phyloP scores from a whole-genome alignment of 192 early-diverging fungal genomes.

The Coemansia erecta region DNA sequence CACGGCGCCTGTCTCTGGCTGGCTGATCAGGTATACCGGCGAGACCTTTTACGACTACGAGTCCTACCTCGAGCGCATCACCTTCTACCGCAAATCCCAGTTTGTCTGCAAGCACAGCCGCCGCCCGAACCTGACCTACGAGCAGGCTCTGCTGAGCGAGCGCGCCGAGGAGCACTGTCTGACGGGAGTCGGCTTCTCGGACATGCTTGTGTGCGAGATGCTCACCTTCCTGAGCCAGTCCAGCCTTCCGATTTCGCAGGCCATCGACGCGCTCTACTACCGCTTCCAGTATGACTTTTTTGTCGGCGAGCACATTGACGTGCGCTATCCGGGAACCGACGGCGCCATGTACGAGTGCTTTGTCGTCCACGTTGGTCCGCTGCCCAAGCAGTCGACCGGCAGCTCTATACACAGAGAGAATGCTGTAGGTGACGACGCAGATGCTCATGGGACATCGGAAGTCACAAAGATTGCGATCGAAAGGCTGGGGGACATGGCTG shows the following conservation, averaged over 20 bases:
- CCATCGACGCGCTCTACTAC: slow-evolving; percentile 37
- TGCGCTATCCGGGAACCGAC: slow-evolving; percentile 39
- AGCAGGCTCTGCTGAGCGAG: slow-evolving; percentile 78
- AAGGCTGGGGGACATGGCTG: slow-evolving; percentile 21
- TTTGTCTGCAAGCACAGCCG: slow-evolving; percentile 83
- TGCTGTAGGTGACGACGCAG: not conserved
- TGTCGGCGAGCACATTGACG: slow-evolving; percentile 45
- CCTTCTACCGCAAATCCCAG: slow-evolving; percentile 65
- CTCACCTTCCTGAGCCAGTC: slow-evolving; percentile 47
- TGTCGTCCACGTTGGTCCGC: slow-evolving; percentile 22
- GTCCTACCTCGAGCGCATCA: slow-evolving; percentile 64
- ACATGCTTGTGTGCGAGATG: slow-evolving; percentile 46
- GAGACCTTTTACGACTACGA: slow-evolving; percentile 57
- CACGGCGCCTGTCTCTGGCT: slow-evolving; percentile 13
- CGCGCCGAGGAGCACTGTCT: slow-evolving; percentile 59
- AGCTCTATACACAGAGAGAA: not conserved
- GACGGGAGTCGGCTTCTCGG: slow-evolving; percentile 78
- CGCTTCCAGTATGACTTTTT: slow-evolving; percentile 47
- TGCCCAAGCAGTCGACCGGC: slow-evolving; percentile 14
- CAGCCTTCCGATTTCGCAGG: slow-evolving; percentile 27
- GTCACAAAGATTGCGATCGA: slow-evolving; percentile 21
- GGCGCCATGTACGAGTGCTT: slow-evolving; percentile 50
- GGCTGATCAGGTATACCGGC: slow-evolving; percentile 43
- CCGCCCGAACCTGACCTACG: slow-evolving; percentile 70
- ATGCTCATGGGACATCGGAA: not conserved